These are phyloP conservation scores for Daldinia vernicosa DNA, from an alignment of 495 filamentous ascomycete genomes.

Conservation along the genomic window DNA sequence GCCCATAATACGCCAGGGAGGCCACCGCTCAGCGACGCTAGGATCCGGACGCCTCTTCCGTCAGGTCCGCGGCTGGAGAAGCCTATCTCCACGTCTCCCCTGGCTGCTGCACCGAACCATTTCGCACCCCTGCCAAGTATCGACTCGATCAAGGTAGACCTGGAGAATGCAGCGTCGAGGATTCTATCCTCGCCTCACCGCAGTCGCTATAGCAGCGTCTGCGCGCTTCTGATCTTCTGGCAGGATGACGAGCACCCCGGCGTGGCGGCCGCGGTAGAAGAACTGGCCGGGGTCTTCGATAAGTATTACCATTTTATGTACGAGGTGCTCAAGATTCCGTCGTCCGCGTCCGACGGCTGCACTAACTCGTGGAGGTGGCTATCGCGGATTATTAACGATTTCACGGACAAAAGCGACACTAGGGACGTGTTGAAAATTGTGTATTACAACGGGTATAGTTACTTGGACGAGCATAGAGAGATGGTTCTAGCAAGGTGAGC, in stretches of 20 bases:
- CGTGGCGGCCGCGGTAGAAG: slow-evolving; percentile 47
- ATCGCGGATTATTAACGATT: slow-evolving; percentile 52
- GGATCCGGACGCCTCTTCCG: slow-evolving; percentile 59
- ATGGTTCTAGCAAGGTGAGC: slow-evolving; percentile 59
- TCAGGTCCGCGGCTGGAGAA: slow-evolving; percentile 57
- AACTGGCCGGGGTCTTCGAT: slow-evolving; percentile 52
- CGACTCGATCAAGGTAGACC: slow-evolving; percentile 51
- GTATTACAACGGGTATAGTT: slow-evolving; percentile 59
- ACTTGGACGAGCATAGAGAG: slow-evolving; percentile 56
- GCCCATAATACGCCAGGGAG: slow-evolving; percentile 43
- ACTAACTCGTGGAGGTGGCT: slow-evolving; percentile 56
- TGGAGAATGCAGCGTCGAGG: slow-evolving; percentile 52
- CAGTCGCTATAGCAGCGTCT: slow-evolving; percentile 55
- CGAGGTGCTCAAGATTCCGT: slow-evolving; percentile 54
- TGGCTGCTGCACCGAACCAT: slow-evolving; percentile 34
- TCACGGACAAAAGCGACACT: slow-evolving; percentile 55
- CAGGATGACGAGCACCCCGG: slow-evolving; percentile 54
- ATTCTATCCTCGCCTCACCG: slow-evolving; percentile 53
- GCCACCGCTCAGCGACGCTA: slow-evolving; percentile 50
- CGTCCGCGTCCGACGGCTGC: slow-evolving; percentile 49
- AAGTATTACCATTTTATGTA: slow-evolving; percentile 55
- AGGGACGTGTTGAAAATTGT: slow-evolving; percentile 59
- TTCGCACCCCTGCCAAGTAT: slow-evolving; percentile 48
- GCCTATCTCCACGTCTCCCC: slow-evolving; percentile 43
- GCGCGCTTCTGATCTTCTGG: slow-evolving; percentile 58